A percentile compares a stretch with the other conserved stretches of the same genome.
These are phyloP conservation scores for Albophoma yamanashiensis DNA, from an alignment of 2,329 filamentous ascomycete species.

Conservation along the genomic window DNA sequence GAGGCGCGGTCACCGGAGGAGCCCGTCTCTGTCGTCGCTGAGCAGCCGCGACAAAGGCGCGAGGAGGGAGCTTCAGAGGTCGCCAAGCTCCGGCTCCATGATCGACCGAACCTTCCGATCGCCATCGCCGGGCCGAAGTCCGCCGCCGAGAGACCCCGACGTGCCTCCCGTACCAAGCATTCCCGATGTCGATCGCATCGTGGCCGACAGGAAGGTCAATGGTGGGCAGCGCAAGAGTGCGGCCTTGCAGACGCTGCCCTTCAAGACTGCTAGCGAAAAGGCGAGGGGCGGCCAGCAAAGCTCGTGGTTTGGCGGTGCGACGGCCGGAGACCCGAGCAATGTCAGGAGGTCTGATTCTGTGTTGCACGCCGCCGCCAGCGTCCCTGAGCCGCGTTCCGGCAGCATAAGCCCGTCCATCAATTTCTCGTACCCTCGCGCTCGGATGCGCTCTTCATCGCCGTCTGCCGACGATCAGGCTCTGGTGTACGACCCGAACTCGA, in stretches of 20 bases:
- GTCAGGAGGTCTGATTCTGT: slow-evolving; percentile 33
- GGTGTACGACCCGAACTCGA: slow-evolving; percentile 56
- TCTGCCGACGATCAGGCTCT: slow-evolving; percentile 28
- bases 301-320: slow-evolving; percentile 39
- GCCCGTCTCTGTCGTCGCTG: slow-evolving; percentile 60
- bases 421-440: slow-evolving; percentile 45
- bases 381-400: slow-evolving; percentile 25
- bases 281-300: slow-evolving; percentile 26
- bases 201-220: slow-evolving; percentile 11
- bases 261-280: slow-evolving; percentile 43
- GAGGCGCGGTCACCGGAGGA: slow-evolving; percentile 69
- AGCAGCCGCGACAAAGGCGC: slow-evolving; percentile 34
- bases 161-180: slow-evolving; percentile 69
- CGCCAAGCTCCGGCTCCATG: slow-evolving; percentile 72
- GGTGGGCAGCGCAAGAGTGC: slow-evolving; percentile 18
- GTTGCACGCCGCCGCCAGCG: slow-evolving; percentile 17
- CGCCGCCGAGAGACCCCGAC: slow-evolving; percentile 28
- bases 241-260: slow-evolving; percentile 35
- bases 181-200: slow-evolving; percentile 35
- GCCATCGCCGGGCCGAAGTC: slow-evolving; percentile 47
- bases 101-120: slow-evolving; percentile 78
- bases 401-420: slow-evolving; percentile 45
- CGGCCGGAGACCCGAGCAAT: slow-evolving; percentile 30
- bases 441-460: slow-evolving; percentile 18
- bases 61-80: slow-evolving; percentile 45